Conservation (phyloP, 352 stramenopile species). For the Ophiocytium majus region DNA sequence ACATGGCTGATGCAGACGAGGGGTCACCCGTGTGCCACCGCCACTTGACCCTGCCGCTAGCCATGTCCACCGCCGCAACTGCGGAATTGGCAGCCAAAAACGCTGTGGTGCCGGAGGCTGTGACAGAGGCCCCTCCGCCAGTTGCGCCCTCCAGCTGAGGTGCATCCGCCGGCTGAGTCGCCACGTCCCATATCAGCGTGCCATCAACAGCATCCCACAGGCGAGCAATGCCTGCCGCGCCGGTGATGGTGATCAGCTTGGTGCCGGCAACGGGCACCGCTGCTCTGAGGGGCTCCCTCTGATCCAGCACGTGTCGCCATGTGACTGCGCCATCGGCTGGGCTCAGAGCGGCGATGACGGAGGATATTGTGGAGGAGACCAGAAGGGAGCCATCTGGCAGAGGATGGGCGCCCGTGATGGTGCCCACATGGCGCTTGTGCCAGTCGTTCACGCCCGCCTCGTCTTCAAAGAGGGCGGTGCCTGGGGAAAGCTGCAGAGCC, state of each 20-base stretch:
- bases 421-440: slow-evolving; percentile 9
- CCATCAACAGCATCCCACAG: background rate
- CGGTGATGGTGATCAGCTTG: slow-evolving; percentile 6
- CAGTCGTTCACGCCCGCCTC: slow-evolving; percentile 26
- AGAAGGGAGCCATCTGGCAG: background rate
- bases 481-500: background rate
- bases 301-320: slow-evolving; percentile 23
- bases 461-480: slow-evolving; percentile 3
- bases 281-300: background rate
- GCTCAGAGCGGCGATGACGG: slow-evolving; percentile 9
- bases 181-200: slow-evolving; percentile 6
- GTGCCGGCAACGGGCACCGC: background rate
- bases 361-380: background rate
- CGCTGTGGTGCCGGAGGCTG: background rate
- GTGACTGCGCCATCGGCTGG: background rate
- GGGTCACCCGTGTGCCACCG: background rate
- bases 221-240: slow-evolving; percentile 6
- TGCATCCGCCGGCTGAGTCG: background rate
- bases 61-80: background rate
- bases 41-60: slow-evolving; percentile 2
- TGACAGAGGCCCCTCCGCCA: background rate
- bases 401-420: background rate
- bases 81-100: background rate
- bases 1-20: background rate
- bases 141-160: background rate